Conservation (phyloP, 139 green algal species). For the Prasinococcaceae sp. region DNA sequence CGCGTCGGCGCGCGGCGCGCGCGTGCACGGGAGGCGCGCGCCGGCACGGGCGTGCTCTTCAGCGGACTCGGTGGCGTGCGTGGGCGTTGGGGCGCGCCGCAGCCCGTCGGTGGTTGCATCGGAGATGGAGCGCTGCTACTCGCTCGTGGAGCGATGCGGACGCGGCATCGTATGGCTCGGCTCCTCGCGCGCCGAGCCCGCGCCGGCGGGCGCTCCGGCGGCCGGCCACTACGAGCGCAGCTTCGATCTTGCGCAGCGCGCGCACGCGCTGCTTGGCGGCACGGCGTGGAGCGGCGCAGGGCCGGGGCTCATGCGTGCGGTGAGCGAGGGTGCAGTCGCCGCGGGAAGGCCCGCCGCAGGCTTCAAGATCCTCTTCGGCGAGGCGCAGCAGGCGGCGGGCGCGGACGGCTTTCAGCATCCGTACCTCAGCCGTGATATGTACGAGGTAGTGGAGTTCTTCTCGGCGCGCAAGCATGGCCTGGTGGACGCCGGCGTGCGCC, state of each 20-base stretch:
- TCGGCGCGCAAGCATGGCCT: slow-evolving; percentile 23
- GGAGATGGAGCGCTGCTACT: slow-evolving; percentile 10
- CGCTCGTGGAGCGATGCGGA: slow-evolving; percentile 8
- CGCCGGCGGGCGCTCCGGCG: no score
- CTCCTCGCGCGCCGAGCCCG: background rate
- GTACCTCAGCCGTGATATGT: background rate
- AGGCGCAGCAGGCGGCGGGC: background rate
- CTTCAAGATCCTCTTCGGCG: slow-evolving; percentile 10
- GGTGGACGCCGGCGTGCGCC: slow-evolving; percentile 14
- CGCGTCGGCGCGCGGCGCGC: no score
- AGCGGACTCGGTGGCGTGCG: no score
- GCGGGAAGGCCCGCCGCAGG: slow-evolving; percentile 7
- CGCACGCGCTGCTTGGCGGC: background rate
- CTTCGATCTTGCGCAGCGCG: background rate
- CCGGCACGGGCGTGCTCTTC: no score
- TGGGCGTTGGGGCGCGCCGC: no score
- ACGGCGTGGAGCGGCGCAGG: slow-evolving; percentile 21
- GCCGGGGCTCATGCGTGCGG: slow-evolving; percentile 21
- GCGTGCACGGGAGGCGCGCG: no score
- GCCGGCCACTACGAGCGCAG: background rate
- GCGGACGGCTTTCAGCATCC: background rate
- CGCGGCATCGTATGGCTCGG: slow-evolving; percentile 16
- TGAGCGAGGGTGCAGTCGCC: slow-evolving; percentile 4
- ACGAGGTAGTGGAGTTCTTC: slow-evolving; percentile 8
- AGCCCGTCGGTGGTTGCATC: background rate